These are phyloP conservation scores for Yarrowia keelungensis DNA, from an alignment of 805 yeast species.

Conservation along the genomic window DNA sequence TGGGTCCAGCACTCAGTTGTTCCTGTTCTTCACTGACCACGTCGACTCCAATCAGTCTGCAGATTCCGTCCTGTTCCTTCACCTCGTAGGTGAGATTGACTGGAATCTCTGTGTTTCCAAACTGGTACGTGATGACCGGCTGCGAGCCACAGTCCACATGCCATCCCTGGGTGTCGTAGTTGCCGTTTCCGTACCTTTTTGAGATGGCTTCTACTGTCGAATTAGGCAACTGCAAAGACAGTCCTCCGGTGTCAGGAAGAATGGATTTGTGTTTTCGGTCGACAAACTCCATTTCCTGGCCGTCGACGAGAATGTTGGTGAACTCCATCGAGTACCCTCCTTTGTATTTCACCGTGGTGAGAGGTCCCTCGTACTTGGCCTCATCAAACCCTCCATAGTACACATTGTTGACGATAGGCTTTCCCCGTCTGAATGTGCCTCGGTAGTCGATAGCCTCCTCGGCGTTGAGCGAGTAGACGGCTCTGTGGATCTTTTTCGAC, in stretches of 20 bases:
- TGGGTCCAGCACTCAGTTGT: constrained; percentile 9
- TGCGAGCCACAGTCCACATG: constrained; percentile 3
- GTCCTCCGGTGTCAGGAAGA: constrained; percentile 19
- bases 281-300: background rate
- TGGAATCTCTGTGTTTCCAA: constrained; percentile 8
- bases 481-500: constrained; percentile 1
- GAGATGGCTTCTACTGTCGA: constrained; percentile 1
- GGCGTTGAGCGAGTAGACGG: constrained; percentile 15
- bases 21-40: background rate
- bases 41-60: background rate
- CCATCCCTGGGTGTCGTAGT: background rate
- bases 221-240: constrained; percentile 8
- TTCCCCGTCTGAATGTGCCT: background rate
- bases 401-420: constrained; percentile 16
- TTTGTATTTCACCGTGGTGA: constrained; percentile 14
- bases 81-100: constrained; percentile 9
- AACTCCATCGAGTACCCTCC: constrained; percentile 18
- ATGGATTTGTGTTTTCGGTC: background rate
- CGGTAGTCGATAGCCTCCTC: constrained; percentile 12
- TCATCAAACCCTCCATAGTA: constrained; percentile 10
- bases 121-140: constrained; percentile 15
- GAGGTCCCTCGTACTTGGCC: constrained; percentile 20
- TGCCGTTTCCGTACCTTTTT: constrained; percentile 1
- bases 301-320: constrained; percentile 4
- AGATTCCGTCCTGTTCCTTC: background rate